phyloP scores from a whole-genome alignment of 192 early-diverging fungal species.

The Dispira simplex region DNA sequence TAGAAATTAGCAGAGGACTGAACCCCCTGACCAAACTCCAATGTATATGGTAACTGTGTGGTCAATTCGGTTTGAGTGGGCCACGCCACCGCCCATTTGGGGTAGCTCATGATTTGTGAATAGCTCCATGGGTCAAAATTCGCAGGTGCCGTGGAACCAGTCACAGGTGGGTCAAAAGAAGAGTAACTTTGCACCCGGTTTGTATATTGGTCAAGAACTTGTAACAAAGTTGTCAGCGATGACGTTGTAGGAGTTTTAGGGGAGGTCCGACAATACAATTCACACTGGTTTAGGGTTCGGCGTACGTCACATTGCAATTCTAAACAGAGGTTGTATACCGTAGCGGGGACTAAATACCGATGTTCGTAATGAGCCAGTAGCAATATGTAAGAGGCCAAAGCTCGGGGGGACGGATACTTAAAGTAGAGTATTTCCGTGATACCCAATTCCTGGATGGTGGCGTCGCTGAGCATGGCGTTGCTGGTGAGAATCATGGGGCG shows the following conservation, averaged over 20 bases:
- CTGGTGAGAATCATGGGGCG: conserved; percentile 76
- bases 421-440: not conserved
- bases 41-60: no score
- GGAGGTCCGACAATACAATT: not conserved
- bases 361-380: not conserved
- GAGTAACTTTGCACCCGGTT: not conserved
- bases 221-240: not conserved
- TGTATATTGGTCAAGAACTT: no score
- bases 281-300: not conserved
- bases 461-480: conserved; percentile 19
- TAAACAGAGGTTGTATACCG: not conserved
- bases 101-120: not conserved
- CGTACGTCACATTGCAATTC: not conserved
- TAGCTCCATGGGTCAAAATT: not conserved
- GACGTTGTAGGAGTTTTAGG: not conserved
- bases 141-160: not conserved
- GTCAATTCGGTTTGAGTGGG: no score
- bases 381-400: not conserved
- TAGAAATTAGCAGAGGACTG: no score
- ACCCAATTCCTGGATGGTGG: not conserved
- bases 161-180: not conserved
- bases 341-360: not conserved
- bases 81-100: not conserved
- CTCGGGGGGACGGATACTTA: not conserved
- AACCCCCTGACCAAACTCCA: no score